Evolutionary conservation across 1,284 basidiomycete genomes (phyloP).

Genomic region (Ceraceosorus bombacis): DNA sequence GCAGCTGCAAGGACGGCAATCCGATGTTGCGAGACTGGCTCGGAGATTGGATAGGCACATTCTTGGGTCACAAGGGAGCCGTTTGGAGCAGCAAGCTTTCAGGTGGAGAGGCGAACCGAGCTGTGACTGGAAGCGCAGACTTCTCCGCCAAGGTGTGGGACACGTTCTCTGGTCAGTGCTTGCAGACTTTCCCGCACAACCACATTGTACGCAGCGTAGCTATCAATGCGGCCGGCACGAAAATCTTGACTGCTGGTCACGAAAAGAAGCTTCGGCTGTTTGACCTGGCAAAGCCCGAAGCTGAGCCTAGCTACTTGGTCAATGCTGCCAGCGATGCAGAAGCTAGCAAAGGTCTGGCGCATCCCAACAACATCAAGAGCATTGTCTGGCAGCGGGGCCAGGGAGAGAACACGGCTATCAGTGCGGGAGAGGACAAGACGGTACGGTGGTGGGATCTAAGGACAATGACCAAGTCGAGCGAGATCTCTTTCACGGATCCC

Average conservation of each 20-base stretch:
- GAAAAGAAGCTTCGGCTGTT: conserved; percentile 97
- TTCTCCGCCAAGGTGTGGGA: conserved; percentile 99
- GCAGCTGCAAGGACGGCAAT: conserved; percentile 47
- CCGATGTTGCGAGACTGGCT: conserved; percentile 51
- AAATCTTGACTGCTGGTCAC: conserved; percentile 83
- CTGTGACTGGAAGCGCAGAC: conserved; percentile 89
- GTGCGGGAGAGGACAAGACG: conserved; percentile 81
- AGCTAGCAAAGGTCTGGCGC: conserved; percentile 51
- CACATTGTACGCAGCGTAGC: conserved; percentile 96
- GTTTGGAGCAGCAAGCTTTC: conserved; percentile 95
- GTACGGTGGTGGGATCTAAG: conserved; percentile 92
- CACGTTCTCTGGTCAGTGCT: conserved; percentile 72
- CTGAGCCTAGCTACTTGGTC: conserved; percentile 70
- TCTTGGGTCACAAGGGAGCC: conserved; percentile 94
- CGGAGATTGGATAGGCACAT: conserved; percentile 97
- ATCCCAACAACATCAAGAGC: conserved; percentile 83
- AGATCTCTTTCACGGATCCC: conserved; percentile 66
- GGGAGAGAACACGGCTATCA: conserved; percentile 66
- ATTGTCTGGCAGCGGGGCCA: conserved; percentile 73
- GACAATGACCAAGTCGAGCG: conserved; percentile 64
- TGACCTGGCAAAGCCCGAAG: conserved; percentile 66
- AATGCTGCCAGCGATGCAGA: conserved; percentile 50
- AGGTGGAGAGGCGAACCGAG: conserved; percentile 59
- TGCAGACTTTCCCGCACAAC: conserved; percentile 92
- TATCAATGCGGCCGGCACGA: conserved; percentile 61